Evolutionary conservation across 2,329 filamentous ascomycete genomes (phyloP), one percentile per base, ranked within the genome.

Genomic region (Pseudogymnoascus sp.): DNA sequence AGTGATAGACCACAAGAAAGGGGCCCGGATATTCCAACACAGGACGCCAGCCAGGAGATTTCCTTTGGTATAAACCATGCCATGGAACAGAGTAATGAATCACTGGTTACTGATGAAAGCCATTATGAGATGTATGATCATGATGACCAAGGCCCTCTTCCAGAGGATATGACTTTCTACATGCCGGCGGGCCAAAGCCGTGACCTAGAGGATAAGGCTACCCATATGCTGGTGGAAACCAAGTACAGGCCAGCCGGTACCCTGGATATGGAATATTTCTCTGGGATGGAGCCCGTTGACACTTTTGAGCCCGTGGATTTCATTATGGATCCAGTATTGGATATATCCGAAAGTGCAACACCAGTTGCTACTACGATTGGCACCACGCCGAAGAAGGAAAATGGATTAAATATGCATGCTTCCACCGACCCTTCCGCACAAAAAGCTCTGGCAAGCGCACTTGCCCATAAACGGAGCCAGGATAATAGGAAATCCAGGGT

Each of bases 1-100:
- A 38, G 16, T 67, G 62, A 33, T 66, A 69, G 35, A 68, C 59
- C 65, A 33, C 62, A 45, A 33, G 68, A 71, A 35, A 63, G 22
- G 28, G 55, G 11, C 3, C 2, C 4, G 2, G 28, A 33, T 8
- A 22, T 33, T 7, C 4, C 60, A 55, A 63, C 28, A 4, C 58
- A 61, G 16, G 58, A 61, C 12, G 60, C 60, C 23, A 62, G 66
- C 12, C 60, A 65, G 19, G 65, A 68, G n/a, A 45, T 61, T 22
- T 30, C 35, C 3, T 38, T 61, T 28, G 28, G 63, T 62, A 12
- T 36, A 16, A 52, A 35, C 14, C 14, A 35, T 23, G 25, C 58
- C 33, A 52, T 62, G 22, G 49, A 62, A 36, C 41, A 62, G 28
- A 33, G 49, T 28, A 55, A 55, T 33, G 49, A 33, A 55, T 55